phyloP scores from a whole-genome alignment of 352 stramenopile species.

The Globisporangium nagaii region DNA sequence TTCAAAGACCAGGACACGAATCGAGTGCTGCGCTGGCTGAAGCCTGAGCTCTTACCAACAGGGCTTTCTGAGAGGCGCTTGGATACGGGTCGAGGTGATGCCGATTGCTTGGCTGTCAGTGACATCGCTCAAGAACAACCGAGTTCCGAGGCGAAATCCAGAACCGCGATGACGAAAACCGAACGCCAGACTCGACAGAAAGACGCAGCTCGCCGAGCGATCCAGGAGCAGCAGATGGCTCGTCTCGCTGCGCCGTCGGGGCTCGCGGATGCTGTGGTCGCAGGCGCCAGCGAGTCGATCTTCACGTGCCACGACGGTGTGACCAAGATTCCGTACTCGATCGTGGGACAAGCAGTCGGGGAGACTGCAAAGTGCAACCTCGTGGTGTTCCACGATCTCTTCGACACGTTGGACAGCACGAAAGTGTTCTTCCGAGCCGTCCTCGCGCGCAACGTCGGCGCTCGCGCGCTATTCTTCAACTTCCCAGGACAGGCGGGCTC shows the following conservation, averaged over 20 bases:
- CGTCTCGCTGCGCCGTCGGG: constrained; percentile 45
- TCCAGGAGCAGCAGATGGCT: constrained; percentile 78
- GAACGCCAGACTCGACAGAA: constrained; percentile 6
- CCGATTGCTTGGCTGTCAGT: not conserved
- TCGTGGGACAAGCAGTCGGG: constrained; percentile 64
- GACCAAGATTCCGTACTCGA: constrained; percentile 78
- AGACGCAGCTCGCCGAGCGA: constrained; percentile 33
- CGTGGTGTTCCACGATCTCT: constrained; percentile 91
- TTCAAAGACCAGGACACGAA: constrained; percentile 40
- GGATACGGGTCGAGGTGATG: not conserved
- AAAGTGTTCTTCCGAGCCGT: constrained; percentile 86
- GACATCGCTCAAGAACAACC: not conserved
- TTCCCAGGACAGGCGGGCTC: constrained; percentile 86
- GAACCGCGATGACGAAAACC: not conserved
- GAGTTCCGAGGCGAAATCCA: not conserved
- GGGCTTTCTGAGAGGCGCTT: constrained; percentile 1
- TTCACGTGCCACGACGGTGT: constrained; percentile 74
- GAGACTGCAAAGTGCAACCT: constrained; percentile 76
- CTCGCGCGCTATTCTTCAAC: constrained; percentile 89
- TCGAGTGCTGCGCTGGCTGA: constrained; percentile 42
- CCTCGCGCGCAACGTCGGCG: constrained; percentile 67
- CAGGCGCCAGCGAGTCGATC: constrained; percentile 20
- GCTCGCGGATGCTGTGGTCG: constrained; percentile 22
- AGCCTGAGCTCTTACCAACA: constrained; percentile 36
- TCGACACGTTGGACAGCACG: constrained; percentile 89